Evolutionary conservation across 768 basidiomycete species (phyloP), one percentile per base, ranked within the genome.

Genomic region (Calocera viscosa): DNA sequence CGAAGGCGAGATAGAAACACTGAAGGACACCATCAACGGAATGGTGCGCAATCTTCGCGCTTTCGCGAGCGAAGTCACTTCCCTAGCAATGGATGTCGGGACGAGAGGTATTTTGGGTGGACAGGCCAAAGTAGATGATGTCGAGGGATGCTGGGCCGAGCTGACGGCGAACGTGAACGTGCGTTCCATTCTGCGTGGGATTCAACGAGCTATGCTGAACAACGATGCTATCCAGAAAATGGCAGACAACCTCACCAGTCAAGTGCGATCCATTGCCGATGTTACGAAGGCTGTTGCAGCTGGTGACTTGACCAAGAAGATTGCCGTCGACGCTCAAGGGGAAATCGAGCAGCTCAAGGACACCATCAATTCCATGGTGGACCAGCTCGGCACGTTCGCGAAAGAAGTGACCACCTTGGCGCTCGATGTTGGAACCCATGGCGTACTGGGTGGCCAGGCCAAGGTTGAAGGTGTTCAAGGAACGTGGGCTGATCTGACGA

Each of bases 371-470:
- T 87, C 87, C 24, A 96, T 96, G 93, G 91, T 94, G 74, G 91
- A 91, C 74, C 89, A 89, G 66, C 76, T 94, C 70, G 86, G 89
- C 71, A 89, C 89, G 2, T 94, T 94, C 73, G 90, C 91, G 16
- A 84, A 83, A 1, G 91, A 94, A 69, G 78, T 79, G 49, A 76
- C 74, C 34, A 70, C 74, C 68, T 94, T 98, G n/a, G 88, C 87
- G 41, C 80, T 95, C 70, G 94, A 96, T 75, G 92, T 94, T 70
- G 92, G 92, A 49, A 92, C 88, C 38, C 89, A 94, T 75, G 92
- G 92, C 75, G 94, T 90, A 63, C 81, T 97, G 75, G 94, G 94
- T 63, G 94, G 94, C n/a, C 93, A 95, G 74, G 94, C 94, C 0
- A 83, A 81, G 67, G 94, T 95, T 0, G 88, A 89, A 24, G 92